phyloP scores from a whole-genome alignment of 73 alveolate species.

The Uronychia setigera region DNA sequence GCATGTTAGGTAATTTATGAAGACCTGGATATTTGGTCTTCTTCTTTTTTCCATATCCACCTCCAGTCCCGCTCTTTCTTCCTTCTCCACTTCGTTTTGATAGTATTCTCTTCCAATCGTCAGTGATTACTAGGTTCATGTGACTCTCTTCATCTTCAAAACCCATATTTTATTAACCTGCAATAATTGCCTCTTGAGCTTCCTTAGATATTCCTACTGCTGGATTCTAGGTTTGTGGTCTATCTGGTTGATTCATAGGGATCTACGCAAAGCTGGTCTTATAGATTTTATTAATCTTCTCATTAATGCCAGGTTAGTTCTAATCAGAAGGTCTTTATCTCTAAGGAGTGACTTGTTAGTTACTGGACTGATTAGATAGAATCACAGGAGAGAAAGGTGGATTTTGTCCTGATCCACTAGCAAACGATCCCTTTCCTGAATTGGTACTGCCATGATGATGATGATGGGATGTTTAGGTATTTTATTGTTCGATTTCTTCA shows the following conservation, averaged over 20 bases:
- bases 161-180: not conserved
- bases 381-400: not conserved
- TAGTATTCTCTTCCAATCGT: not conserved
- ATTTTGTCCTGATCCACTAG: not conserved
- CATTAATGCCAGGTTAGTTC: not conserved
- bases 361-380: not conserved
- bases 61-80: too few relatives aligned
- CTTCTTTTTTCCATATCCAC: not conserved
- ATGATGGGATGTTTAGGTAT: not conserved
- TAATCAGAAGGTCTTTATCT: not conserved
- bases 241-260: not conserved
- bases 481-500: not conserved
- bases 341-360: not conserved
- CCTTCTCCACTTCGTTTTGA: not conserved
- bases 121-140: not conserved
- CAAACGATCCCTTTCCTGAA: not conserved
- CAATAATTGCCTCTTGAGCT: not conserved
- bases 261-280: not conserved
- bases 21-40: not conserved
- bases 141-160: not conserved
- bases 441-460: too few relatives aligned
- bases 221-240: not conserved
- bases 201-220: not conserved
- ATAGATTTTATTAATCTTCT: not conserved
- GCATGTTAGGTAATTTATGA: not conserved